Base-by-base conservation (phyloP, 2,329 filamentous ascomycete genomes). In the Penicillium sp. region DNA sequence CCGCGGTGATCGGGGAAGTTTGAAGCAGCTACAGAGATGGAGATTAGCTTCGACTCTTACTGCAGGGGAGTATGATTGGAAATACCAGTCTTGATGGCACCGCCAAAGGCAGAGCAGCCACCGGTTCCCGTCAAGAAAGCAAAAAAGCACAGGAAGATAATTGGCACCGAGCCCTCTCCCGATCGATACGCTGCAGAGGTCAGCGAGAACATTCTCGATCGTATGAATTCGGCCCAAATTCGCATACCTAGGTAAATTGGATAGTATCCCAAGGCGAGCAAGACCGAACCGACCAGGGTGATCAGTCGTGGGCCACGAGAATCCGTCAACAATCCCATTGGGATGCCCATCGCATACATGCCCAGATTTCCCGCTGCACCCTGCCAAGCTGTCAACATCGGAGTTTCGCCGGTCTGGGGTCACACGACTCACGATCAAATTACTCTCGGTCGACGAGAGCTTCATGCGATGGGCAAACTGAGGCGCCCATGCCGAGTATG, bases 401-500 rank as follows among this genome's bases (percentile, higher is more conserved):
- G 44, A 24, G 35, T 56, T 35, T 50, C 53, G 15, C 35, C 33
- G 19, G 58, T 42, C 15, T 22, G 56, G 28, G 42, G 53, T 49
- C 24, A n/a, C 45, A 62, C 35, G 44, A 73, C 86, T 75, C 82
- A 89, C 93, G 74, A 99, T 93, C 68, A 98, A 79, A 78, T 99
- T 98, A 78, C 88, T 93, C 77, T 97, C 85, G 2, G 94, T 98
- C n/a, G 95, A 90, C 15, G 93, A 93, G 64, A 98, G 86, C 75
- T 90, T 88, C 70, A 99, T 84, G 70, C 87, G 89, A 72, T 96
- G 89, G 54, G 93, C 93, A 75, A 97, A 97, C 79, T 97, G 93
- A 22, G 95, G 95, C 15, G 92, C 93, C 93, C 95, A 99, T 79
- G 94, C 94, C 59, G 93, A 97, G 80, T 97, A 99, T 74, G 93